A percentile compares a stretch with the other conserved stretches of the same genome.
Evolutionary conservation across 1,284 basidiomycete species (phyloP).

Genomic region (Ganoderma sp.): DNA sequence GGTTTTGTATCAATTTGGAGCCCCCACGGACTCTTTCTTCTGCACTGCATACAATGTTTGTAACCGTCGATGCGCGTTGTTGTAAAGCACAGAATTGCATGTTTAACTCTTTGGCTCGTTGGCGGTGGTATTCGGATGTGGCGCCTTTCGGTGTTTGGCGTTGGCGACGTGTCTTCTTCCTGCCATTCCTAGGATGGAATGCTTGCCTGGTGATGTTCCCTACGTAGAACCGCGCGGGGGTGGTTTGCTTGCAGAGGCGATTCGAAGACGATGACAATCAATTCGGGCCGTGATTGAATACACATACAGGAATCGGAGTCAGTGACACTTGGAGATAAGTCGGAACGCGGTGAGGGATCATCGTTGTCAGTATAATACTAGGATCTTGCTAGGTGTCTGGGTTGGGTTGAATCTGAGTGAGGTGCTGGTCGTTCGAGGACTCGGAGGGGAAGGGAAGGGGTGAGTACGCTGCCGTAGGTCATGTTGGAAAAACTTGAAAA

Average conservation of each 20-base stretch:
- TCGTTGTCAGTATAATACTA: background rate
- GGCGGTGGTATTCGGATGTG: too few relatives aligned
- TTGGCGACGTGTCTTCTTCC: too few relatives aligned
- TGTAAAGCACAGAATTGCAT: background rate
- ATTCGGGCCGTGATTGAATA: background rate
- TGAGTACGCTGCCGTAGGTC: background rate
- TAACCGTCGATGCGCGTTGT: background rate
- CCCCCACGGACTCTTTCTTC: background rate
- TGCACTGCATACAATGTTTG: background rate
- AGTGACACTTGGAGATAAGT: too few relatives aligned
- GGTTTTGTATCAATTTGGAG: slow-evolving; percentile 9
- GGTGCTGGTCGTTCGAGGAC: background rate
- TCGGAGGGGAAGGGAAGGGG: background rate
- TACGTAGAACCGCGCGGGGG: too few relatives aligned
- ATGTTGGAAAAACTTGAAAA: background rate
- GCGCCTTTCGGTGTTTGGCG: too few relatives aligned
- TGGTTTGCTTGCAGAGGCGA: too few relatives aligned
- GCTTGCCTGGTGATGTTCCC: too few relatives aligned
- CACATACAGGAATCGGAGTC: too few relatives aligned
- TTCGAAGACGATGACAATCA: background rate
- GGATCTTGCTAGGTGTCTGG: background rate
- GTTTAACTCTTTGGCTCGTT: background rate
- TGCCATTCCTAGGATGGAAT: too few relatives aligned
- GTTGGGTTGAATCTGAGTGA: too few relatives aligned
- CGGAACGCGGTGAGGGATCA: background rate